Conservation (phyloP, 2,329 filamentous ascomycete genomes). For the Penicillium sp. region DNA sequence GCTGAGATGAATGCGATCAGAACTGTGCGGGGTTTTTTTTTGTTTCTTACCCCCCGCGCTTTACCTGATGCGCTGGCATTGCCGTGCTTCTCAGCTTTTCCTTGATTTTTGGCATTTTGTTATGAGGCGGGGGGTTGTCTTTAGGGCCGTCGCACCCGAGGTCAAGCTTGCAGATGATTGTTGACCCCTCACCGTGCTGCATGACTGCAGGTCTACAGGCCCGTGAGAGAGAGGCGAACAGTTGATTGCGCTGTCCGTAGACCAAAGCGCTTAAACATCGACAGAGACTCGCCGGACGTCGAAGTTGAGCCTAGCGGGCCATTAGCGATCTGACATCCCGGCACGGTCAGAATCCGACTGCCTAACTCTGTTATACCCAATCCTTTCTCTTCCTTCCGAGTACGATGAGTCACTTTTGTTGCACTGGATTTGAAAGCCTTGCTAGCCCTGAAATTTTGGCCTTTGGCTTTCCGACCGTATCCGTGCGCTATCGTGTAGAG, state of each 20-base stretch:
- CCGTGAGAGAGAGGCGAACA: background rate
- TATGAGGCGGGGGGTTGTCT: too few species aligned
- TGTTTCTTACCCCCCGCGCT: slow-evolving; percentile 14
- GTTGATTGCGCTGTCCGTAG: background rate
- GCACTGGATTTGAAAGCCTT: background rate
- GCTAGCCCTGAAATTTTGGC: slow-evolving; percentile 7
- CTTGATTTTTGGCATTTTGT: slow-evolving; percentile 14
- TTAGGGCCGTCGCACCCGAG: slow-evolving; percentile 13
- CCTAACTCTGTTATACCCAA: background rate
- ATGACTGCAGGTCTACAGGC: background rate
- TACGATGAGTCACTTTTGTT: slow-evolving; percentile 3
- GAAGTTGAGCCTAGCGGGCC: background rate
- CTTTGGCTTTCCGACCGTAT: slow-evolving; percentile 11
- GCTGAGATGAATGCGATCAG: slow-evolving; percentile 7
- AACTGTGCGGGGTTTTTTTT: slow-evolving; percentile 21
- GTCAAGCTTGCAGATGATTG: background rate
- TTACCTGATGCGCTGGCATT: slow-evolving; percentile 27
- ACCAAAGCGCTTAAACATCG: background rate
- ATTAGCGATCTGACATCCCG: background rate
- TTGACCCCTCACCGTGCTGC: slow-evolving; percentile 3
- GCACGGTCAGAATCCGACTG: slow-evolving; percentile 3
- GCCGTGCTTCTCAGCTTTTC: slow-evolving; percentile 21
- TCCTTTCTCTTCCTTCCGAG: background rate
- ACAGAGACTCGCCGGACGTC: background rate
- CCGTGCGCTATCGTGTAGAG: slow-evolving; percentile 25